Conservation (phyloP, 1,284 basidiomycete genomes). For the Gomphus sp. region DNA sequence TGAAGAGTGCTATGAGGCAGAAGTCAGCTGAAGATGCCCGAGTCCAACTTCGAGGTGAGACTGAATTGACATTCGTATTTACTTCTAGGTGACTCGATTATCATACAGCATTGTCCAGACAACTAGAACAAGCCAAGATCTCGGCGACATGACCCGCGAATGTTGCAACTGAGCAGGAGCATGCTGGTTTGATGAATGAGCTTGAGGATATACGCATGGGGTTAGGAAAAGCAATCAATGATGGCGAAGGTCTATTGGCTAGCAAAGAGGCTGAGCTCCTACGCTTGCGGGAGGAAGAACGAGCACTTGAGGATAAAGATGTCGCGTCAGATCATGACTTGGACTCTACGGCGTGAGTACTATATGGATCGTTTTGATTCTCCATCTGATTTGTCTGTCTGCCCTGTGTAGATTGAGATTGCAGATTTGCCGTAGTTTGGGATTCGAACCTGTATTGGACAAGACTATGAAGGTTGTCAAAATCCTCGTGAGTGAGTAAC, state of each 20-base stretch:
- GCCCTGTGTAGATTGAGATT: slow-evolving; percentile 42
- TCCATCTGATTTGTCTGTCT: slow-evolving; percentile 5
- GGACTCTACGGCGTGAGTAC: slow-evolving; percentile 58
- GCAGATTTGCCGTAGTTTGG: slow-evolving; percentile 57
- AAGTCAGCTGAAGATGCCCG: slow-evolving; percentile 10
- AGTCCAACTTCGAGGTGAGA: slow-evolving; percentile 7
- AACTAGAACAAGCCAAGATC: slow-evolving; percentile 56
- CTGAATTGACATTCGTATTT: not conserved
- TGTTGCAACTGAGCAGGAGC: slow-evolving; percentile 10
- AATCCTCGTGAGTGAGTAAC: slow-evolving; percentile 56
- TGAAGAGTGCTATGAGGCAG: slow-evolving; percentile 8
- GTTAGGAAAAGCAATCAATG: slow-evolving; percentile 68
- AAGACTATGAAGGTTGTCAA: slow-evolving; percentile 41
- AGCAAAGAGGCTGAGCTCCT: slow-evolving; percentile 62
- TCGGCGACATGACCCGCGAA: slow-evolving; percentile 45
- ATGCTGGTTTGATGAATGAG: slow-evolving; percentile 1
- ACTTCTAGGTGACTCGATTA: slow-evolving; percentile 3
- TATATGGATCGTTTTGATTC: not conserved
- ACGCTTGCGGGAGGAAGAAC: slow-evolving; percentile 52
- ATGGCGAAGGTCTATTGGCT: slow-evolving; percentile 53
- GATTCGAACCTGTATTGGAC: slow-evolving; percentile 55
- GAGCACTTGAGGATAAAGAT: slow-evolving; percentile 54
- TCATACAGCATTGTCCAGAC: slow-evolving; percentile 41
- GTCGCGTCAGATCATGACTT: slow-evolving; percentile 63
- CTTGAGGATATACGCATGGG: slow-evolving; percentile 35